These are phyloP conservation scores for Populus pruinosa DNA, from an alignment of 345 rosid species.

Conservation along the genomic window DNA sequence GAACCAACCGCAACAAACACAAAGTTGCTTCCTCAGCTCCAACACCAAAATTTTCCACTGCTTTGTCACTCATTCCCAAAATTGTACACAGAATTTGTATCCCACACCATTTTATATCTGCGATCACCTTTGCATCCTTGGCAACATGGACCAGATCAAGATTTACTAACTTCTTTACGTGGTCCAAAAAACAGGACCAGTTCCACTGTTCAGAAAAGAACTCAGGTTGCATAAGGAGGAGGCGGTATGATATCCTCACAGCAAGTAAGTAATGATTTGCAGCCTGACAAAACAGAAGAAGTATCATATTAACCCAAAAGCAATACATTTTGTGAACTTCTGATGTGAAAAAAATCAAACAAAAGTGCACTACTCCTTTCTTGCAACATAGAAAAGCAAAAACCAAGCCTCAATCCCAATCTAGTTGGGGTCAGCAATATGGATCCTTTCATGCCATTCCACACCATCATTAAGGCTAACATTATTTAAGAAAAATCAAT, in stretches of 20 bases:
- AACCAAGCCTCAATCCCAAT: too few species aligned
- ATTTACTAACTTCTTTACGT: conserved; percentile 34
- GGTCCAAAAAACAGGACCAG: conserved; percentile 81
- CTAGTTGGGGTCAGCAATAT: too few species aligned
- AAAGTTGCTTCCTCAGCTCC: conserved; percentile 52
- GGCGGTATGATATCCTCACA: conserved; percentile 60
- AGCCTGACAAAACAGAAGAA: conserved; percentile 40
- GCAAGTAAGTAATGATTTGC: conserved; percentile 36
- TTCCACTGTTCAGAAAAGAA: conserved; percentile 75
- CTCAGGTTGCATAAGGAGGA: conserved; percentile 54
- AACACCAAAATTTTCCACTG: conserved; percentile 41
- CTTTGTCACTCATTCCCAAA: conserved; percentile 51
- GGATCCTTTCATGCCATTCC: too few species aligned
- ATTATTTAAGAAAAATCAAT: too few species aligned
- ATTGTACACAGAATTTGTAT: conserved; percentile 48
- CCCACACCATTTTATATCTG: conserved; percentile 72
- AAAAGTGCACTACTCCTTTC: too few species aligned
- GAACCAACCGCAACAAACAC: conserved; percentile 70
- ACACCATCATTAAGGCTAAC: too few species aligned
- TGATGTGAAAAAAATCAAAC: neutral
- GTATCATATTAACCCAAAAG: neutral
- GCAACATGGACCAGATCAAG: conserved; percentile 14
- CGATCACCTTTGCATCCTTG: conserved; percentile 24
- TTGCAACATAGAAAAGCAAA: too few species aligned
- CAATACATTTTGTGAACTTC: neutral